Evolutionary conservation across 805 yeast genomes (phyloP).

Genomic region (Cyberlindnera euphorbiiphila): DNA sequence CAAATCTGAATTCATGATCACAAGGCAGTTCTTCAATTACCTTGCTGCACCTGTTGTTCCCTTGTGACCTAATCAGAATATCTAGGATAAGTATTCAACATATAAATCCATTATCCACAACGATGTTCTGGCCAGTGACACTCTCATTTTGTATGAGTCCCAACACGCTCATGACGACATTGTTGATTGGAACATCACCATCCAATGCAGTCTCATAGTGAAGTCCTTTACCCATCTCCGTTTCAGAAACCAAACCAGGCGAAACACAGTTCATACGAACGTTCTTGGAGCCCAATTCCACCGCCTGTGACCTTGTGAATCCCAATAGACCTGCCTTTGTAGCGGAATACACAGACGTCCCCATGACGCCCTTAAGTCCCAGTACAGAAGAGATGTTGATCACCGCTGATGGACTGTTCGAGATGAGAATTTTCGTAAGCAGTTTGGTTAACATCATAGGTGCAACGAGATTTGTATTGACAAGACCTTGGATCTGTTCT

Average conservation of each 20-base stretch:
- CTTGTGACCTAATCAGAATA: slow-evolving; percentile 8
- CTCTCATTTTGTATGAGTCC: slow-evolving; percentile 22
- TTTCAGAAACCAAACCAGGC: slow-evolving; percentile 65
- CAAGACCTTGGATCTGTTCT: slow-evolving; percentile 40
- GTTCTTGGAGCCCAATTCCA: slow-evolving; percentile 49
- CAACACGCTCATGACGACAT: slow-evolving; percentile 24
- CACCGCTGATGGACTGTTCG: slow-evolving; percentile 36
- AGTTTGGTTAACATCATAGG: slow-evolving; percentile 58
- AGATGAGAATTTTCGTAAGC: slow-evolving; percentile 48
- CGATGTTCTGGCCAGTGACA: slow-evolving; percentile 31
- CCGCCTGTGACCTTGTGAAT: slow-evolving; percentile 55
- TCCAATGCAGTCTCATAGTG: slow-evolving; percentile 20
- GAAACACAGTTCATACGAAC: slow-evolving; percentile 62
- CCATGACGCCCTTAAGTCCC: slow-evolving; percentile 44
- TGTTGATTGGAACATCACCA: slow-evolving; percentile 20
- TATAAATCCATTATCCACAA: slow-evolving; percentile 30
- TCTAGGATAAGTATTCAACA: too few relatives aligned
- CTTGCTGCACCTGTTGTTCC: neutral
- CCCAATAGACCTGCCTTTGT: slow-evolving; percentile 68
- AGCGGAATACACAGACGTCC: slow-evolving; percentile 65
- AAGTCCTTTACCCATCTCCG: slow-evolving; percentile 47
- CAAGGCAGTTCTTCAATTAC: slow-evolving; percentile 2
- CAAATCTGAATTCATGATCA: slow-evolving; percentile 5
- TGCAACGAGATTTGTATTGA: slow-evolving; percentile 54
- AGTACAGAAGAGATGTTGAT: slow-evolving; percentile 67